Base-by-base conservation (phyloP, 441 rosid species). In the Daphne laureola region DNA sequence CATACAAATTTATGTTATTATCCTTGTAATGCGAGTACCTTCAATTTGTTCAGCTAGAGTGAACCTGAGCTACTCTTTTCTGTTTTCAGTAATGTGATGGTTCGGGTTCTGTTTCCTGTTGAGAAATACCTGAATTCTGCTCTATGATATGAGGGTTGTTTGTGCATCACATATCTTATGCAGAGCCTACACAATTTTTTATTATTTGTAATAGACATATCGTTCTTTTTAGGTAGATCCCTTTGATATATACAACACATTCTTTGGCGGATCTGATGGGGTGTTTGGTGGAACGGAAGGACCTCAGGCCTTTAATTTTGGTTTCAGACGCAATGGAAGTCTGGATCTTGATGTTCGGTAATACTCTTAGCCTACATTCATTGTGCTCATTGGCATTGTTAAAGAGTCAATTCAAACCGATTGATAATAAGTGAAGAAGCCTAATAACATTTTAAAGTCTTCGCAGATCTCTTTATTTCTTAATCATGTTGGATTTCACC, bases 211-310 rank as follows among this genome's bases (percentile, higher is more conserved):
- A 51, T 64, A 31, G 14, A n/a, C 3, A 36, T 43, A 12, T 44
- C 58, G 61, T 47, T 12, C 17, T 67, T 56, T 62, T 55, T 70
- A 92, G 98, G 87, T 78, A 71, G 96, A 92, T 72, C 96, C 95
- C 43, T 92, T 80, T 63, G 92, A 86, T 31, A 63, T 89, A 62
- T 92, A 75, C 60, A 81, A 81, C 69, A 47, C 92, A 31, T 89
- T 88, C 79, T 86, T 92, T 69, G 94, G 98, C 44, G 81, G 79
- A 68, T 78, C 94, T 17, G 78, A 79, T 56, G 91, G 86, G 35
- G 49, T 82, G 64, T 91, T 91, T 69, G 80, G 80, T 48, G 83
- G 70, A 43, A 69, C 67, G 65, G 87, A 72, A 62, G 93, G 63
- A 45, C 63, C 70, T 11, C 77, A 83, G 53, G 84, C 78, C 60